These are phyloP conservation scores for Cardamine chenopodiifolia DNA, from an alignment of 345 rosid species.

Conservation along the genomic window DNA sequence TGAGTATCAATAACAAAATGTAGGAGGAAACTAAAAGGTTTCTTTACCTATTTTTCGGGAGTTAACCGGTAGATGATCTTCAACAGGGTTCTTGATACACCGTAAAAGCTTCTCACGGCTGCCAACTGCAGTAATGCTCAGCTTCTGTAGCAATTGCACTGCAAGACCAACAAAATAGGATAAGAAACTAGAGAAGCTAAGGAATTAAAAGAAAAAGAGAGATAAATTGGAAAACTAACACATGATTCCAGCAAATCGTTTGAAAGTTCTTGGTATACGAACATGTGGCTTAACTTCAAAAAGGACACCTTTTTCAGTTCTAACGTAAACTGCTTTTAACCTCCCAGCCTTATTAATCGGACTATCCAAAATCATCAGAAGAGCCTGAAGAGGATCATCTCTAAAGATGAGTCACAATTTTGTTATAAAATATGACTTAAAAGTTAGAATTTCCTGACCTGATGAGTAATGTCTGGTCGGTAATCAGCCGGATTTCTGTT, in stretches of 20 bases:
- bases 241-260: slow-evolving; percentile 83
- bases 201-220: background rate
- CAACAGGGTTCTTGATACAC: slow-evolving; percentile 78
- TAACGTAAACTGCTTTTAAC: slow-evolving; percentile 73
- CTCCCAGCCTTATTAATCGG: slow-evolving; percentile 89
- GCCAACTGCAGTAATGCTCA: slow-evolving; percentile 72
- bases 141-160: slow-evolving; percentile 90
- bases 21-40: background rate
- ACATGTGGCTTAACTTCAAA: slow-evolving; percentile 86
- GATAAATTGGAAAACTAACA: slow-evolving; percentile 50
- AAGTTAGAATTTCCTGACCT: slow-evolving; percentile 48
- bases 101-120: slow-evolving; percentile 80
- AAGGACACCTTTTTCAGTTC: slow-evolving; percentile 84
- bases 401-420: slow-evolving; percentile 8
- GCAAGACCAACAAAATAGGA: slow-evolving; percentile 35
- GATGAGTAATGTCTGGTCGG: slow-evolving; percentile 82
- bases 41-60: slow-evolving; percentile 67
- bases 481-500: slow-evolving; percentile 78
- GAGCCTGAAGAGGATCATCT: slow-evolving; percentile 55
- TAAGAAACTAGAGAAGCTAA: slow-evolving; percentile 12
- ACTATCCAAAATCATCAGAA: slow-evolving; percentile 76
- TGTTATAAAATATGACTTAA: background rate
- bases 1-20: background rate
- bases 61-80: slow-evolving; percentile 62
- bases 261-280: slow-evolving; percentile 84